A percentile compares a stretch with the other conserved stretches of the same genome.
These are phyloP conservation scores for Candida alai DNA, from an alignment of 805 yeast species.

Conservation along the genomic window DNA sequence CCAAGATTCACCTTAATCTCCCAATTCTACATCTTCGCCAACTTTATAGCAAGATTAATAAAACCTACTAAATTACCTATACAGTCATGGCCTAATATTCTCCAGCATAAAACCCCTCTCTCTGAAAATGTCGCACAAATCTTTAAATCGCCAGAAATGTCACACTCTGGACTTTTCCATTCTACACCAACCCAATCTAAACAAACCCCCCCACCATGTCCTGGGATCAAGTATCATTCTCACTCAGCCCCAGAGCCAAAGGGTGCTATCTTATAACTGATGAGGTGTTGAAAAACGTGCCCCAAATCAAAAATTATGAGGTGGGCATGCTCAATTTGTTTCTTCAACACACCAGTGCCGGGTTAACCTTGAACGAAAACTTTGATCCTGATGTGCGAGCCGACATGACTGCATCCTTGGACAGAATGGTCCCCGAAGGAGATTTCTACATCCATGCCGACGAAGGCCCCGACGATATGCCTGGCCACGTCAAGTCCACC, in stretches of 20 bases:
- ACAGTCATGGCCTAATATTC: not conserved
- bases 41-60: too few relatives aligned
- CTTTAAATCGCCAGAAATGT: too few relatives aligned
- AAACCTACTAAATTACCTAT: too few relatives aligned
- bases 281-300: slow-evolving; percentile 53
- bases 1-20: too few relatives aligned
- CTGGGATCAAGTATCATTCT: slow-evolving; percentile 60
- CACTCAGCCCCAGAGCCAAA: slow-evolving; percentile 53
- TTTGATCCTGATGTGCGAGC: slow-evolving; percentile 74
- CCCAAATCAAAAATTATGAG: slow-evolving; percentile 56
- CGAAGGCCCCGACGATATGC: slow-evolving; percentile 84
- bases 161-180: too few relatives aligned
- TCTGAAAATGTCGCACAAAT: too few relatives aligned
- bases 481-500: slow-evolving; percentile 66
- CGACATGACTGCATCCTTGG: slow-evolving; percentile 64
- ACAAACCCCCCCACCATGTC: slow-evolving; percentile 18
- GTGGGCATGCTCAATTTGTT: slow-evolving; percentile 65
- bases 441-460: slow-evolving; percentile 58
- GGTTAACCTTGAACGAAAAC: slow-evolving; percentile 71
- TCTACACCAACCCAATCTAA: slow-evolving; percentile 40
- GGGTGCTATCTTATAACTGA: slow-evolving; percentile 73
- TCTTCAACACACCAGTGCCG: slow-evolving; percentile 79
- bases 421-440: slow-evolving; percentile 65
- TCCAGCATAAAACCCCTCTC: not conserved
- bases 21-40: too few relatives aligned